These are phyloP conservation scores for Agaricales sp. DNA, from an alignment of 1,284 basidiomycete genomes.

Conservation along the genomic window DNA sequence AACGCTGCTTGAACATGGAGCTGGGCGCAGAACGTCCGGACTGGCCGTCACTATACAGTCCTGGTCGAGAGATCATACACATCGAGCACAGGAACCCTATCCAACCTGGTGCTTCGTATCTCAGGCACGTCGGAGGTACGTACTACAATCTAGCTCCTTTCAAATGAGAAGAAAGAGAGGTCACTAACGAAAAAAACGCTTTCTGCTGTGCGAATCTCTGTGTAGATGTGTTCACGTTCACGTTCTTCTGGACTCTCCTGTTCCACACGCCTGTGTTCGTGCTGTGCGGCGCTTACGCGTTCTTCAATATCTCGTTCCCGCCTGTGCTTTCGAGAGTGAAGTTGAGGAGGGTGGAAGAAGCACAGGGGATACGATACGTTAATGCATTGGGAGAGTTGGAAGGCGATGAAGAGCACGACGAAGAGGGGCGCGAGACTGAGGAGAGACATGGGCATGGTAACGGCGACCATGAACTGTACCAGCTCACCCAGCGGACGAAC, in stretches of 20 bases:
- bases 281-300: constrained; percentile 59
- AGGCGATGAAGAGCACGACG: not conserved
- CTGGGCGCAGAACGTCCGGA: not conserved
- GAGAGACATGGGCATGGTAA: not conserved
- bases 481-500: not conserved
- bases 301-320: constrained; percentile 55
- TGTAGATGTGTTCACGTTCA: constrained; percentile 73
- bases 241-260: constrained; percentile 76
- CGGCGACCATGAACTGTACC: not conserved
- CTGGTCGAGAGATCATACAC: constrained; percentile 35
- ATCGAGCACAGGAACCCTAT: constrained; percentile 27
- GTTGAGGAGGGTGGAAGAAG: not conserved
- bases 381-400: too few species aligned
- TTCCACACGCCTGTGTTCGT: constrained; percentile 66
- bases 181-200: too few species aligned
- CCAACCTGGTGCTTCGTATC: constrained; percentile 34
- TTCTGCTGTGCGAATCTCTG: not conserved
- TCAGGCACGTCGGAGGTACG: constrained; percentile 31
- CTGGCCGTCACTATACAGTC: constrained; percentile 51
- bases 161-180: too few species aligned
- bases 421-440: not conserved
- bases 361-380: too few species aligned
- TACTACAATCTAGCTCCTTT: not conserved
- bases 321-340: constrained; percentile 18
- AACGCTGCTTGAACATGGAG: too few species aligned